Percentiles rank a stretch among this genome's conserved stretches.
These are phyloP conservation scores for Piloderma croceum DNA, from an alignment of 768 basidiomycete species.

Conservation along the genomic window DNA sequence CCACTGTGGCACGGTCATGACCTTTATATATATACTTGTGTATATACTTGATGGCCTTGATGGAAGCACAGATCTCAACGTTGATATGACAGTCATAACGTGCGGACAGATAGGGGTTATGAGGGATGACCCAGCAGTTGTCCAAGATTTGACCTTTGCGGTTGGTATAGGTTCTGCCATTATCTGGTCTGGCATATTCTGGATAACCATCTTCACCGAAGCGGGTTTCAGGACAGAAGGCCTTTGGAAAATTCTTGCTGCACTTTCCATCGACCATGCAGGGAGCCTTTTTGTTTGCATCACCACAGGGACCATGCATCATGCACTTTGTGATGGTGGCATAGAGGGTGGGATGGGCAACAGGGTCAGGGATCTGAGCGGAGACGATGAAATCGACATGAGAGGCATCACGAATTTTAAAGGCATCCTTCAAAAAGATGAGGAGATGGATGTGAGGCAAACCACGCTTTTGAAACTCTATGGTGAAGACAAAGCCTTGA, in stretches of 20 bases:
- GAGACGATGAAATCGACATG: no score
- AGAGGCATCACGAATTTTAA: slow-evolving; percentile 30
- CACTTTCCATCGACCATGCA: no score
- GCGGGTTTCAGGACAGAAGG: no score
- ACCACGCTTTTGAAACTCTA: slow-evolving; percentile 43
- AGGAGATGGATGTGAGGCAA: slow-evolving; percentile 42
- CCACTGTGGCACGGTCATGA: slow-evolving; percentile 32
- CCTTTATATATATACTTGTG: no score
- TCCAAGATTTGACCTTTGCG: slow-evolving; percentile 17
- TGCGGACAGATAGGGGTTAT: slow-evolving; percentile 13
- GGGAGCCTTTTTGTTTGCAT: slow-evolving; percentile 23
- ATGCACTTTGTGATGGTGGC: no score
- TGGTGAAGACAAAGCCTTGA: slow-evolving; percentile 40
- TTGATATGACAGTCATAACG: slow-evolving; percentile 21
- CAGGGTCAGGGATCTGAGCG: no score
- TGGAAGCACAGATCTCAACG: no score
- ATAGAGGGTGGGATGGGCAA: no score
- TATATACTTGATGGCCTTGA: no score
- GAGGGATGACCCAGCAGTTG: slow-evolving; percentile 21
- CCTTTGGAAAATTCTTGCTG: no score
- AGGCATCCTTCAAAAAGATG: slow-evolving; percentile 23
- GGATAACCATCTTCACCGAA: no score
- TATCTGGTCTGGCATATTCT: slow-evolving; percentile 28
- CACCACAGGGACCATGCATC: slow-evolving; percentile 46
- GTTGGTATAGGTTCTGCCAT: slow-evolving; percentile 27